A percentile compares a stretch with the other conserved stretches of the same genome.
Conservation (phyloP, 495 filamentous ascomycete species). For the Hyaloscypha hepaticicola region DNA sequence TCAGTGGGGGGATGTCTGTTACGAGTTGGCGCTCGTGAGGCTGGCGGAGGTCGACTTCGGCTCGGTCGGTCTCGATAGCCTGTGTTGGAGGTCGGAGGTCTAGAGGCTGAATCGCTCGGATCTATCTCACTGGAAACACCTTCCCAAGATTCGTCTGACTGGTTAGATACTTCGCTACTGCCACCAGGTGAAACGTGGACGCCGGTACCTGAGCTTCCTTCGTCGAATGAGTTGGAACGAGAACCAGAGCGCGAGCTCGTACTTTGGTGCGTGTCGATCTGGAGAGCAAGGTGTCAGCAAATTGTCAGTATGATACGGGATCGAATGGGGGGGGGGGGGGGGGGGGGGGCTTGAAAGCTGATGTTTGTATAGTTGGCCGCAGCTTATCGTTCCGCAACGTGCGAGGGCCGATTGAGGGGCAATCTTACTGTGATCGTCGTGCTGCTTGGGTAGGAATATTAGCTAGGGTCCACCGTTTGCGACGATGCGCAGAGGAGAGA, state of each 20-base stretch:
- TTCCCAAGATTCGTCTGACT: conserved; percentile 42
- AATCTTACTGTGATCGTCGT: conserved; percentile 28
- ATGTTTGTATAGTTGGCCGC: not conserved
- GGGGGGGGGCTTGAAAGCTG: too few species aligned
- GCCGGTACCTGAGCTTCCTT: conserved; percentile 49
- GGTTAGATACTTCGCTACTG: conserved; percentile 46
- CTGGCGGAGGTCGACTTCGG: conserved; percentile 45
- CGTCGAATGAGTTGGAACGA: conserved; percentile 46
- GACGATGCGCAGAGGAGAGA: conserved; percentile 7
- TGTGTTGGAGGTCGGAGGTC: conserved; percentile 16
- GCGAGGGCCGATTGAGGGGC: not conserved
- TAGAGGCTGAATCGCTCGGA: conserved; percentile 70
- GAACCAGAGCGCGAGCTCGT: conserved; percentile 22
- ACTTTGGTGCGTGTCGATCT: conserved; percentile 16
- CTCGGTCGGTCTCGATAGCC: conserved; percentile 19
- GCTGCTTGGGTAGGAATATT: conserved; percentile 23
- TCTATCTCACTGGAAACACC: conserved; percentile 60
- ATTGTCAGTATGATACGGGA: not conserved
- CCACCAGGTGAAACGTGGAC: conserved; percentile 49
- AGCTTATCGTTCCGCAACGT: not conserved
- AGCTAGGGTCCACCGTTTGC: conserved; percentile 26
- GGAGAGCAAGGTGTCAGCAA: not conserved
- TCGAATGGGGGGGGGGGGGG: not conserved
- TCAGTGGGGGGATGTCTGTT: conserved; percentile 39
- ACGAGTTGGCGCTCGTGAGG: conserved; percentile 36